Percentiles rank a stretch among this genome's conserved stretches.
phyloP scores from a whole-genome alignment of 2,329 filamentous ascomycete species.

The Didymella keratinophila region DNA sequence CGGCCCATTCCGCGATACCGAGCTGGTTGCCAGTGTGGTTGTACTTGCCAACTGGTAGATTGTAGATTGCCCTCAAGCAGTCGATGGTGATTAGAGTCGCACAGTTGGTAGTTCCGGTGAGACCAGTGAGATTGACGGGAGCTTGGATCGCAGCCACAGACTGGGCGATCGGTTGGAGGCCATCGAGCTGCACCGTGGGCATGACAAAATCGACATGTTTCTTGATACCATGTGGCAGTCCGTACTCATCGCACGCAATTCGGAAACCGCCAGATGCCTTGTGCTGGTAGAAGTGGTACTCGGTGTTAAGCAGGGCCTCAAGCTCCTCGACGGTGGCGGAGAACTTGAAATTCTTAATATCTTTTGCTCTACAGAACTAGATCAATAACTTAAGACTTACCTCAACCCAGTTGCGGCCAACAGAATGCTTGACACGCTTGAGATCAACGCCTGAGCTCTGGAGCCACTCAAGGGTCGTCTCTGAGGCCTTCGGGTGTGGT shows the following conservation, averaged over 20 bases:
- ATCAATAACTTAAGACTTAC: no score
- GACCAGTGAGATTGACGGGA: constrained; percentile 16
- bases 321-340: constrained; percentile 16
- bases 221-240: constrained; percentile 22
- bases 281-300: constrained; percentile 29
- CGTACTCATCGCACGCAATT: constrained; percentile 31
- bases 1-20: constrained; percentile 55
- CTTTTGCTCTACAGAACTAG: no score
- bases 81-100: constrained; percentile 24
- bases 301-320: constrained; percentile 23
- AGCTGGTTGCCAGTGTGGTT: constrained; percentile 29
- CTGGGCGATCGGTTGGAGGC: constrained; percentile 22
- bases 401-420: constrained; percentile 5
- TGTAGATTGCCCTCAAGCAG: constrained; percentile 32
- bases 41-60: constrained; percentile 28
- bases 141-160: constrained; percentile 12
- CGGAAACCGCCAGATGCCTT: constrained; percentile 22
- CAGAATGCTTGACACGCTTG: constrained; percentile 24
- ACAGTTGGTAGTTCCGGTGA: constrained; percentile 18
- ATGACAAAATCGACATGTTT: constrained; percentile 31
- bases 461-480: constrained; percentile 28
- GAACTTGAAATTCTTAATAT: no score
- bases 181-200: constrained; percentile 28
- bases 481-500: constrained; percentile 22
- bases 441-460: constrained; percentile 22